Percentiles rank a stretch among this genome's conserved stretches.
Conservation (phyloP, 306 rosid species). For the Glycine tomentella region DNA sequence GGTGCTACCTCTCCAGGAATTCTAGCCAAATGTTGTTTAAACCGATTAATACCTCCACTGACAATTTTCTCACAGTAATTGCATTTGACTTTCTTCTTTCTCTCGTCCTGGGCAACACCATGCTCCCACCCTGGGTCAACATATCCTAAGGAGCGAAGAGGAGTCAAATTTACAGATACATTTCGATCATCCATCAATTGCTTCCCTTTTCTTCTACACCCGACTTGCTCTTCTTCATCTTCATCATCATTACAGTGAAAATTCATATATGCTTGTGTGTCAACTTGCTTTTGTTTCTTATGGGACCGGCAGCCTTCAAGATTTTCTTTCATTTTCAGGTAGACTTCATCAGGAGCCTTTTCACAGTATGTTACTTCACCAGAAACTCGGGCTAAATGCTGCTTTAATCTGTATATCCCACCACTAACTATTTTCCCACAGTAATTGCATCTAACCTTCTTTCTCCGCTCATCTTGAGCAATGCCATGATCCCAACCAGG, state of each 20-base stretch:
- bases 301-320: conserved; percentile 84
- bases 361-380: conserved; percentile 97
- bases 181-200: conserved; percentile 73
- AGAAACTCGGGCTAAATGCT: conserved; percentile 96
- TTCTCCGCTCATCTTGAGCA: conserved; percentile 96
- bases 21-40: conserved; percentile 96
- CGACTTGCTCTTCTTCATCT: conserved; percentile 70
- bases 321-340: conserved; percentile 86
- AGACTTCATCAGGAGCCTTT: conserved; percentile 95
- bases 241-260: conserved; percentile 78
- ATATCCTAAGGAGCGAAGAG: conserved; percentile 89
- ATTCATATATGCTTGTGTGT: conserved; percentile 72
- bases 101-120: conserved; percentile 96
- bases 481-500: conserved; percentile 99
- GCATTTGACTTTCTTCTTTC: conserved; percentile 97
- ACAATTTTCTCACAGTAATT: conserved; percentile 91
- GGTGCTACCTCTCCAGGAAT: conserved; percentile 99
- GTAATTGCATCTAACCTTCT: conserved; percentile 97
- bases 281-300: conserved; percentile 80
- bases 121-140: conserved; percentile 99
- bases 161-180: conserved; percentile 62
- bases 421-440: conserved; percentile 98
- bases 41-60: conserved; percentile 96
- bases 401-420: conserved; percentile 94
- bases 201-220: conserved; percentile 81